Conservation (phyloP, 2,329 filamentous ascomycete species). For the Monilinia fructicola region DNA sequence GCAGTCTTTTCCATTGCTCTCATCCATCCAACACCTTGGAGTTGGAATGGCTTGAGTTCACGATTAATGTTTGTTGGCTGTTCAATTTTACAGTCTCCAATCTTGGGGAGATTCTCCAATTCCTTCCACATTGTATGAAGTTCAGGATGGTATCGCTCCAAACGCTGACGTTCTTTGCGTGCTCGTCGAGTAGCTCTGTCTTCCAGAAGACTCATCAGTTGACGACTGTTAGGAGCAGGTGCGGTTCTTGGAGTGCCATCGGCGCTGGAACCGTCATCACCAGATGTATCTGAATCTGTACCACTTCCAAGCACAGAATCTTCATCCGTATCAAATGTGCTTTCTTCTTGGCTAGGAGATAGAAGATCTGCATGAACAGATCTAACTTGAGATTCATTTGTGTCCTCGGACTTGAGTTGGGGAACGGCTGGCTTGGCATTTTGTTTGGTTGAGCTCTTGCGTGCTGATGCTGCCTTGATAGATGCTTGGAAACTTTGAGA, state of each 20-base stretch:
- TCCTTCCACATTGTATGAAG: slow-evolving; percentile 83
- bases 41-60: slow-evolving; percentile 86
- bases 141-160: slow-evolving; percentile 75
- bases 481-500: slow-evolving; percentile 11
- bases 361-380: slow-evolving; percentile 4
- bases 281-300: slow-evolving; percentile 2
- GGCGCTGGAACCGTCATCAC: slow-evolving; percentile 17
- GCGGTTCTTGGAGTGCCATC: background rate
- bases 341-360: slow-evolving; percentile 16
- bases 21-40: slow-evolving; percentile 95
- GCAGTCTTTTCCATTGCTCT: slow-evolving; percentile 78
- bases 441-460: background rate
- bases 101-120: slow-evolving; percentile 64
- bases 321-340: slow-evolving; percentile 28
- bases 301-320: slow-evolving; percentile 17
- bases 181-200: slow-evolving; percentile 43
- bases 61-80: slow-evolving; percentile 79
- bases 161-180: slow-evolving; percentile 58
- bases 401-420: slow-evolving; percentile 27
- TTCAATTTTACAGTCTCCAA: slow-evolving; percentile 61
- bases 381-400: slow-evolving; percentile 21
- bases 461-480: slow-evolving; percentile 6
- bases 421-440: background rate
- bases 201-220: slow-evolving; percentile 27
- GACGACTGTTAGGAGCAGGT: slow-evolving; percentile 10